Conservation (phyloP, 768 basidiomycete species). For the Suillus paluster region DNA sequence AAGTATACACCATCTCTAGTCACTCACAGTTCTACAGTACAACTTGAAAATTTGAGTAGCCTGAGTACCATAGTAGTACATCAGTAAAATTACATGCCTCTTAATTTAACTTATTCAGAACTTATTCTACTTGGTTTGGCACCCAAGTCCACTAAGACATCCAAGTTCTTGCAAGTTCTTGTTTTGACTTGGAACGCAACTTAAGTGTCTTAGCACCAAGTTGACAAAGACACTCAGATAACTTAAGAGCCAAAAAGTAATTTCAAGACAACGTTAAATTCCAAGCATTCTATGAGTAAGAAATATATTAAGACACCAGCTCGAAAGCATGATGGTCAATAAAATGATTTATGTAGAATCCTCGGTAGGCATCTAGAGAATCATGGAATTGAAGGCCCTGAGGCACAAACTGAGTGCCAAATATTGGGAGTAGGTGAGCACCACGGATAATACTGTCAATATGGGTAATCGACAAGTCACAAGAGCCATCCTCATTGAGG, state of each 20-base stretch:
- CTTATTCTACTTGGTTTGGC: not conserved
- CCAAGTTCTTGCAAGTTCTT: no score
- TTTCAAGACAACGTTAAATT: not conserved
- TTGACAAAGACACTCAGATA: not conserved
- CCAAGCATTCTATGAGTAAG: no score
- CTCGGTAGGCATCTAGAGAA: constrained; percentile 22
- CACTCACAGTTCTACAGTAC: not conserved
- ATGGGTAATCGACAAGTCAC: no score
- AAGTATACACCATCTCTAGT: not conserved
- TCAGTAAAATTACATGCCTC: not conserved
- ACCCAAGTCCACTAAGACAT: not conserved
- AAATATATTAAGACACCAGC: constrained; percentile 23
- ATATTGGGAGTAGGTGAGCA: constrained; percentile 35
- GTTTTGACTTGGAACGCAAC: not conserved
- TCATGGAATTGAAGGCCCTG: constrained; percentile 16
- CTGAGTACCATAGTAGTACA: no score
- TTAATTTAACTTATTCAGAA: not conserved
- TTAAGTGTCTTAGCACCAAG: not conserved
- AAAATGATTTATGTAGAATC: no score
- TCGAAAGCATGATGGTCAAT: no score
- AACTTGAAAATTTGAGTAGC: no score
- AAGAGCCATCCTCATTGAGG: no score
- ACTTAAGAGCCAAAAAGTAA: not conserved
- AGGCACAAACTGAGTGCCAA: constrained; percentile 22
- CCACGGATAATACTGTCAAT: no score